A percentile compares a stretch with the other conserved stretches of the same genome.
These are phyloP conservation scores for Pachysolen tannophilus DNA, from an alignment of 805 yeast genomes.

Conservation along the genomic window DNA sequence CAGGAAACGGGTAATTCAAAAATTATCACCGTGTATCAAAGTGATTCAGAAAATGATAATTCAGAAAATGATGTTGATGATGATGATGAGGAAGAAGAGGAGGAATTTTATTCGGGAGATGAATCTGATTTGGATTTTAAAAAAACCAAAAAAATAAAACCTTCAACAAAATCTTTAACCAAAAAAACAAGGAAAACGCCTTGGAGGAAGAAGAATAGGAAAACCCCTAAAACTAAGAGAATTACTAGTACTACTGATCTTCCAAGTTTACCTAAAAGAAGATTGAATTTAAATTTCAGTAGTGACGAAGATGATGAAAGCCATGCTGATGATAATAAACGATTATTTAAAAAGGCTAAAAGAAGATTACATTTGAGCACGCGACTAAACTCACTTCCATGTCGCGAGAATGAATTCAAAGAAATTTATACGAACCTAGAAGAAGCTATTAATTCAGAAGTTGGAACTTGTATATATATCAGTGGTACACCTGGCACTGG, in stretches of 20 bases:
- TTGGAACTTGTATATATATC: conserved; percentile 81
- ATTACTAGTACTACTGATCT: conserved; percentile 9
- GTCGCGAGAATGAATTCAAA: conserved; percentile 78
- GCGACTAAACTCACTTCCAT: conserved; percentile 54
- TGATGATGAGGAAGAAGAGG: conserved; percentile 1
- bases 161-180: conserved; percentile 5
- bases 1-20: conserved; percentile 9
- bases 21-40: conserved; percentile 4
- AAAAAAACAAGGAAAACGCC: conserved; percentile 5
- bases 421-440: conserved; percentile 62
- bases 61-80: conserved; percentile 2
- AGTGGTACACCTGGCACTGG: conserved; percentile 99
- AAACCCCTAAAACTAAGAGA: background rate
- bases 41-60: conserved; percentile 15
- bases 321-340: conserved; percentile 14
- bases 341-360: conserved; percentile 28
- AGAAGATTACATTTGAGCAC: conserved; percentile 28
- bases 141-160: conserved; percentile 8
- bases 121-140: conserved; percentile 2
- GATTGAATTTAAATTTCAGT: conserved; percentile 4
- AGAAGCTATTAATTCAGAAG: conserved; percentile 56
- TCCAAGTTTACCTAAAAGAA: conserved; percentile 10
- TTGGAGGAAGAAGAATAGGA: conserved; percentile 2
- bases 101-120: conserved; percentile 1
- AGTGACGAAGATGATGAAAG: conserved; percentile 14